Base-by-base conservation (phyloP, 306 rosid genomes). In the Lablab purpureus region DNA sequence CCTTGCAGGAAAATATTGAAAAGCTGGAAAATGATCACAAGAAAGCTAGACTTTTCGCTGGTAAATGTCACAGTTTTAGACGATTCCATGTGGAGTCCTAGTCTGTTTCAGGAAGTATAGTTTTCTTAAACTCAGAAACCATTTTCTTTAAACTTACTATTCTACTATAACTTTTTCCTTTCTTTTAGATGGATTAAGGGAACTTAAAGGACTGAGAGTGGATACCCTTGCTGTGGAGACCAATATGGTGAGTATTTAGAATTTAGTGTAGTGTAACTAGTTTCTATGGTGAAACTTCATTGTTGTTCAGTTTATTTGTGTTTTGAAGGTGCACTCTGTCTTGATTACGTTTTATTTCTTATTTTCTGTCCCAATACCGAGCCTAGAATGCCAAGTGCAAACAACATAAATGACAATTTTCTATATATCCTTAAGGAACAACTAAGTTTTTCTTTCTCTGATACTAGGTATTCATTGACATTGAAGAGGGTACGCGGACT, bases 1-100 rank as follows among this genome's bases (percentile, higher is more conserved):
- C 89, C 34, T 73, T 95, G 4, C 87, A 87, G 54, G 97, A 95
- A 56, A 91, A 91, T 87, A 83, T 87, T 47, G 83, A 47, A 50
- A 91, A 88, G 79, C 96, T 95, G 18, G 92, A 84, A 67, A 82
- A 80, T 6, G 99, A 95, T 85, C 99, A 95, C 89, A 85, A 85
- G 83, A 90, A 91, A 14, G 87, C 98, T 64, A 92, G 84, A 85
- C 32, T 75, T 65, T 80, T 95, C 76, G 98, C 97, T 23, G 92
- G 99, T 95, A 81, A 52, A 28, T 51, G 22, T 51, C 51, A 3
- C 45, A 25, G 41, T 67, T 73, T 63, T 45, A 43, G 41, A 52
- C 67, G 54, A 32, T 65, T 40, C 67, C 74, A 67, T 41, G 51
- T 69, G 43, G n/a, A 28, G 66, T 68, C 36, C 15, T 56, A 75